A percentile compares a stretch with the other conserved stretches of the same genome.
These are phyloP conservation scores for Erysimum pusillum DNA, from an alignment of 441 rosid genomes.

Conservation along the genomic window DNA sequence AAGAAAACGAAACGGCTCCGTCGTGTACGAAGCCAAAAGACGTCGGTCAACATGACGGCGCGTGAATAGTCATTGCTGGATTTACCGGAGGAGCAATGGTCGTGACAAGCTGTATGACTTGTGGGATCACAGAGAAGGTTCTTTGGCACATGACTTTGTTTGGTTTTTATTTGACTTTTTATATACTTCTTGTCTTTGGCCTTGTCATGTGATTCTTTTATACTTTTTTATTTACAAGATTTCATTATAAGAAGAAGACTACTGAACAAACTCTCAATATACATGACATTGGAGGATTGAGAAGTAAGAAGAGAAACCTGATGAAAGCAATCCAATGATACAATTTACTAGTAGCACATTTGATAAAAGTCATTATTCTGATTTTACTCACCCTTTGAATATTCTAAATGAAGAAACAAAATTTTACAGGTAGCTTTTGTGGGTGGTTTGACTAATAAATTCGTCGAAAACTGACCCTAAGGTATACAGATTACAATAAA, in stretches of 20 bases:
- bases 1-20: constrained; percentile 64
- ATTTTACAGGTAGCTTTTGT: too few relatives aligned
- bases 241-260: background rate
- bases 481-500: too few relatives aligned
- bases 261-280: too few relatives aligned
- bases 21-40: constrained; percentile 59
- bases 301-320: too few relatives aligned
- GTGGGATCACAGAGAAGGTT: constrained; percentile 24
- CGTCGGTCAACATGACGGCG: constrained; percentile 52
- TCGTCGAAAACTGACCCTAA: too few relatives aligned
- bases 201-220: background rate
- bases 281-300: too few relatives aligned
- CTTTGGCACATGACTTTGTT: constrained; percentile 32
- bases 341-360: too few relatives aligned
- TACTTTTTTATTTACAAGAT: background rate
- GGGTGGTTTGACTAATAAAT: too few relatives aligned
- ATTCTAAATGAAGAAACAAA: too few relatives aligned
- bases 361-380: too few relatives aligned
- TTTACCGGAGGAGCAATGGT: background rate
- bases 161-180: constrained; percentile 27
- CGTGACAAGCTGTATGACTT: constrained; percentile 33
- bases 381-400: too few relatives aligned
- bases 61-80: constrained; percentile 34
- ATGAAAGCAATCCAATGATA: too few relatives aligned
- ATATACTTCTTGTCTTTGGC: background rate